Conservation (phyloP, 768 basidiomycete species). For the Leccinum longicurvipes region DNA sequence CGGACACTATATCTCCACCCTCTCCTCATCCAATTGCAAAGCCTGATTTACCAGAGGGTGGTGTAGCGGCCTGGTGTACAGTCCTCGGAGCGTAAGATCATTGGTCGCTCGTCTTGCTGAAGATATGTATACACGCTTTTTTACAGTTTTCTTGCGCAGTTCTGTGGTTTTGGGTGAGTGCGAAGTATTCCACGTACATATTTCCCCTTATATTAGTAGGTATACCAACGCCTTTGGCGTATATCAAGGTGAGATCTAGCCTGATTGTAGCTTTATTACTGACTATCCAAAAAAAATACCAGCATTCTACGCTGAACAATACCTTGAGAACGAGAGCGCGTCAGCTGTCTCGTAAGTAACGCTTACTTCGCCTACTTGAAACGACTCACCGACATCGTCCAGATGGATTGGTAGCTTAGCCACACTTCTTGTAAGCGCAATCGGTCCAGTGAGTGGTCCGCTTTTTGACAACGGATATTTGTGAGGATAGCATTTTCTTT, state of each 20-base stretch:
- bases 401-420: constrained; percentile 28
- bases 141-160: constrained; percentile 25
- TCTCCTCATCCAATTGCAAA: background rate
- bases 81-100: constrained; percentile 24
- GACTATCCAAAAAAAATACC: background rate
- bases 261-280: background rate
- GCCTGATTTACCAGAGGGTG: constrained; percentile 12
- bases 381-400: background rate
- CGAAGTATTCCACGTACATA: accelerated
- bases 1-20: background rate
- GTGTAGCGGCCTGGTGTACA: constrained; percentile 25
- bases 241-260: constrained; percentile 20
- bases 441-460: constrained; percentile 25
- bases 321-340: constrained; percentile 19
- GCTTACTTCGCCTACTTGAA: too few species aligned
- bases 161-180: constrained; percentile 27
- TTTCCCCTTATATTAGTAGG: background rate
- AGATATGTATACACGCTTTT: background rate
- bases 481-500: constrained; percentile 9
- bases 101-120: background rate
- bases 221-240: constrained; percentile 26
- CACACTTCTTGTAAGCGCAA: constrained; percentile 13
- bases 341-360: constrained; percentile 11
- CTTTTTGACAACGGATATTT: constrained; percentile 29
- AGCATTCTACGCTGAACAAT: constrained; percentile 23